phyloP scores from a whole-genome alignment of 176 grass and related monocot species.

The Themeda triandra region DNA sequence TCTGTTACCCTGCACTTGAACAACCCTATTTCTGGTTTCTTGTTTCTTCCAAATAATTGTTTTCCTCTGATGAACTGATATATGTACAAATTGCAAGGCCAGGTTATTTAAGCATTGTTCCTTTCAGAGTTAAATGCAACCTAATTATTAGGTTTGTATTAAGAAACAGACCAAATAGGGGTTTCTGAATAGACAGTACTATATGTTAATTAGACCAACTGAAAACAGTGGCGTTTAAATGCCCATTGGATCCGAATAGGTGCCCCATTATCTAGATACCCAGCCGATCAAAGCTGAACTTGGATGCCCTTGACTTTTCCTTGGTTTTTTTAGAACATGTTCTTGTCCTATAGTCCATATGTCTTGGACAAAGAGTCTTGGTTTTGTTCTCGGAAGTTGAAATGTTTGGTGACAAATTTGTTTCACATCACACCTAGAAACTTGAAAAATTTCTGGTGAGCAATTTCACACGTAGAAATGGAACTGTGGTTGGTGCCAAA shows the following conservation, averaged over 20 bases:
- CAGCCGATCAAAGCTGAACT: slow-evolving; percentile 1
- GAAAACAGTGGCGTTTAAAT: slow-evolving; percentile 43
- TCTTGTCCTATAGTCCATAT: not conserved
- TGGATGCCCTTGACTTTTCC: slow-evolving; percentile 3
- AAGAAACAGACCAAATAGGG: not conserved
- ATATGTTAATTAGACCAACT: not conserved
- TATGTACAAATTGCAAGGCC: not conserved
- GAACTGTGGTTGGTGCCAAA: slow-evolving; percentile 9
- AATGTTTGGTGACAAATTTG: not conserved
- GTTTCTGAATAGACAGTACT: not conserved
- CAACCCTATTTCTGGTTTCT: not conserved
- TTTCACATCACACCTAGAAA: not conserved
- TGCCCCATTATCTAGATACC: not conserved
- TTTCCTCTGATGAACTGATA: not conserved
- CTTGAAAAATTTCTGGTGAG: not conserved
- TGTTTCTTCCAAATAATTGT: not conserved
- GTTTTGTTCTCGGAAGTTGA: not conserved
- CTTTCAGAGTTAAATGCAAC: not conserved
- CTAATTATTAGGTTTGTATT: not conserved
- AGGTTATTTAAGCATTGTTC: not conserved
- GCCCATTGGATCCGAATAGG: not conserved
- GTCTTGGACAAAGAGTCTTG: not conserved
- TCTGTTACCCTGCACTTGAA: not conserved
- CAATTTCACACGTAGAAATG: not conserved
- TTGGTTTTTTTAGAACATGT: not conserved